Conservation (phyloP, 2,329 filamentous ascomycete species). For the Zalaria sp. region DNA sequence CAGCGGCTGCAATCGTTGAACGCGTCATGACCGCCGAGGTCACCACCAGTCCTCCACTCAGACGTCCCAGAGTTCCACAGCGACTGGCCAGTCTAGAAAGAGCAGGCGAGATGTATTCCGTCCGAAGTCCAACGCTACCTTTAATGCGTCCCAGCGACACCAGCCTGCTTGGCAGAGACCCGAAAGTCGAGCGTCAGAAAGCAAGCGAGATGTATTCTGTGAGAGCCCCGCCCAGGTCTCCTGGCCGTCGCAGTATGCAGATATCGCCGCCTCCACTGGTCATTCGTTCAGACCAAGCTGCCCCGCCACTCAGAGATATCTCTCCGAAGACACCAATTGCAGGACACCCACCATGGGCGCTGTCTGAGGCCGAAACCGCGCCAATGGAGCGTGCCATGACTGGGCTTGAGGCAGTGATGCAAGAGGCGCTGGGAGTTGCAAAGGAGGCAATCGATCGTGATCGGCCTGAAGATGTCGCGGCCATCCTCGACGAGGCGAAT, state of each 20-base stretch:
- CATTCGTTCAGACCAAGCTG: too few relatives aligned
- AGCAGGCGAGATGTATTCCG: neutral
- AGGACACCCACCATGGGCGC: too few relatives aligned
- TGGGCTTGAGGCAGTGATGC: conserved; percentile 27
- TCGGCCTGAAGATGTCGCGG: conserved; percentile 22
- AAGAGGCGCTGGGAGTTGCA: conserved; percentile 24
- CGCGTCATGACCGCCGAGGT: too few relatives aligned
- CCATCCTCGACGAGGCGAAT: conserved; percentile 25
- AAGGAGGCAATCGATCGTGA: conserved; percentile 17
- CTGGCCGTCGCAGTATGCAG: too few relatives aligned
- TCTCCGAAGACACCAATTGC: too few relatives aligned
- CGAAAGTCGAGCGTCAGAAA: too few relatives aligned
- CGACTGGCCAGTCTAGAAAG: neutral
- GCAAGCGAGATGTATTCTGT: too few relatives aligned
- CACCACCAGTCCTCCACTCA: neutral
- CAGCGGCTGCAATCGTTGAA: neutral
- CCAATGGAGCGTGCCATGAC: conserved; percentile 18
- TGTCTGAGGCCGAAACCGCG: too few relatives aligned
- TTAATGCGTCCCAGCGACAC: conserved; percentile 1
- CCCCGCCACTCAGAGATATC: too few relatives aligned
- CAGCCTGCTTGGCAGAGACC: conserved; percentile 1
- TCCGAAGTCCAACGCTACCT: neutral
- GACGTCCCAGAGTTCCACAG: neutral
- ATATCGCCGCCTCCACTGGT: too few relatives aligned
- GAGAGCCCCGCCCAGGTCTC: too few relatives aligned